phyloP scores from a whole-genome alignment of 768 basidiomycete genomes.

The Pleurotus sapidus region DNA sequence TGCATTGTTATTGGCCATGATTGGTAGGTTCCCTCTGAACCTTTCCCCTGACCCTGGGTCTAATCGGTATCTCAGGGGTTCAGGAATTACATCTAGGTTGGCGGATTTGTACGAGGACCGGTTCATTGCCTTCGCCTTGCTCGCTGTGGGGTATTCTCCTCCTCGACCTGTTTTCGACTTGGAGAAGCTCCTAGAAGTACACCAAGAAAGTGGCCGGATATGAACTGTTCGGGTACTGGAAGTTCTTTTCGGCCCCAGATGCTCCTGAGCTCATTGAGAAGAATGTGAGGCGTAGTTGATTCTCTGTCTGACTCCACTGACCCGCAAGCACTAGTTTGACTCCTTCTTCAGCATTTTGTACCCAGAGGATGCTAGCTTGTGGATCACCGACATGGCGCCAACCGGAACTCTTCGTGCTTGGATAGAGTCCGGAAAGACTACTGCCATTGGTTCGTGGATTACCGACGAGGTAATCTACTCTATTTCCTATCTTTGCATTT shows the following conservation, averaged over 20 bases:
- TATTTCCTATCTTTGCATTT: not conserved
- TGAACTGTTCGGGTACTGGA: constrained; percentile 32
- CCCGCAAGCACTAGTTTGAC: constrained; percentile 25
- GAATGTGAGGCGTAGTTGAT: constrained; percentile 23
- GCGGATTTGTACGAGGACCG: constrained; percentile 34
- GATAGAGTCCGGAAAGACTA: constrained; percentile 26
- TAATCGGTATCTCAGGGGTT: constrained; percentile 29
- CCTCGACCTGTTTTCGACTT: constrained; percentile 21
- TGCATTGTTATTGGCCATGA: constrained; percentile 42
- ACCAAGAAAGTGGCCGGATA: constrained; percentile 20
- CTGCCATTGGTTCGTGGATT: constrained; percentile 15
- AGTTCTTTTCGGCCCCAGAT: constrained; percentile 31
- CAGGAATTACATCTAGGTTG: constrained; percentile 28
- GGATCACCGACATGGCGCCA: constrained; percentile 32
- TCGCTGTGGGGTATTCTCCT: constrained; percentile 32
- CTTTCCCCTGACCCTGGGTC: not conserved
- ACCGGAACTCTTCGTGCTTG: constrained; percentile 33
- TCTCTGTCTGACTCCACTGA: not conserved
- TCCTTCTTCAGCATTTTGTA: constrained; percentile 33
- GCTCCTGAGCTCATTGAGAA: constrained; percentile 31
- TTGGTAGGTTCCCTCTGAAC: constrained; percentile 23
- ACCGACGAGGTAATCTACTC: not conserved
- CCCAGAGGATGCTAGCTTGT: constrained; percentile 29
- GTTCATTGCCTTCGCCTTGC: constrained; percentile 36
- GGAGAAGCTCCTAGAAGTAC: constrained; percentile 16